These are phyloP conservation scores for Penicillium sp. DNA, from an alignment of 2,329 filamentous ascomycete species.

Conservation along the genomic window DNA sequence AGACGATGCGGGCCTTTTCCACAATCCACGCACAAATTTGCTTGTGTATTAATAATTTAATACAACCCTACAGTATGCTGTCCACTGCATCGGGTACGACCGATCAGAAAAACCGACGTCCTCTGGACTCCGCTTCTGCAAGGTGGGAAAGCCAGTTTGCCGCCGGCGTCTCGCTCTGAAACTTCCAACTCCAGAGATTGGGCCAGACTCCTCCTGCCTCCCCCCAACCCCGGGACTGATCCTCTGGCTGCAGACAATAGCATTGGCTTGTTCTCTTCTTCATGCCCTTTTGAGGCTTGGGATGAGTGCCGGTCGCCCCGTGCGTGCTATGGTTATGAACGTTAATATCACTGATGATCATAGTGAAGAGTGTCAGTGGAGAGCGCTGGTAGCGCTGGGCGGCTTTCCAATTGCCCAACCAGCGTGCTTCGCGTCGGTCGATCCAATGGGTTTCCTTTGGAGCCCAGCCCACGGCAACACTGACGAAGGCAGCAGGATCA, in stretches of 20 bases:
- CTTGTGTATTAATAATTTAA: not conserved
- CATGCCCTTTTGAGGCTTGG: not conserved
- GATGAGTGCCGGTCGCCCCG: not conserved
- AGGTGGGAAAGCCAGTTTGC: conserved; percentile 5
- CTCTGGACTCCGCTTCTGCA: not conserved
- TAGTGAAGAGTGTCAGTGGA: not conserved
- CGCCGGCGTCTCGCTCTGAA: conserved; percentile 12
- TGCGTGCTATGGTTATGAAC: conserved; percentile 5
- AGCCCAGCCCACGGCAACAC: not conserved
- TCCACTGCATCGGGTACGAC: not conserved
- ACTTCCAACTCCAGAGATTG: not conserved
- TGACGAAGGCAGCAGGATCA: not conserved
- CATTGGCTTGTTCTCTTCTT: not conserved
- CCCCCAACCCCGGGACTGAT: not conserved
- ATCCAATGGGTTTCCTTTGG: not conserved
- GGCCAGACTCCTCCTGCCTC: not conserved
- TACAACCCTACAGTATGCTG: not conserved
- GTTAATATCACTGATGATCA: conserved; percentile 2
- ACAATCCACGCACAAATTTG: not conserved
- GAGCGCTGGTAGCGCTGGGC: not conserved
- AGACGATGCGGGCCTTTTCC: not conserved
- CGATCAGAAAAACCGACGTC: conserved; percentile 1
- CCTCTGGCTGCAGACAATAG: not conserved
- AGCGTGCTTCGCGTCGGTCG: not conserved
- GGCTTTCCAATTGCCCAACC: not conserved